phyloP scores from a whole-genome alignment of 495 filamentous ascomycete genomes.

The Xylaria flabelliformis region DNA sequence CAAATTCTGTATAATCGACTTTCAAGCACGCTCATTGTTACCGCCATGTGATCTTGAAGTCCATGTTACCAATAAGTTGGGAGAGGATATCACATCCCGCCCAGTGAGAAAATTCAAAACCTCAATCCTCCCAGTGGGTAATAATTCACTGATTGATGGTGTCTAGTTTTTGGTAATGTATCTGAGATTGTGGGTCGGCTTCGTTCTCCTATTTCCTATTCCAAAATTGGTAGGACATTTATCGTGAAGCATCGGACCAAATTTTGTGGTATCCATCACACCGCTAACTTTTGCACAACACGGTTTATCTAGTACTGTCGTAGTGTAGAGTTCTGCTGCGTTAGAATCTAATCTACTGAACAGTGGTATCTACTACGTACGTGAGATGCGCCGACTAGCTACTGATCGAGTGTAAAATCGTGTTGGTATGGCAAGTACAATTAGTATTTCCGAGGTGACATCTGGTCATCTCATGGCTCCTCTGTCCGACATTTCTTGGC shows the following conservation, averaged over 20 bases:
- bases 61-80: background rate
- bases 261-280: background rate
- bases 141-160: background rate
- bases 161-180: background rate
- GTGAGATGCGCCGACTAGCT: no score
- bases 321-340: background rate
- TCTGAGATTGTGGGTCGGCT: background rate
- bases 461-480: background rate
- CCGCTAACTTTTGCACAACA: background rate
- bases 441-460: background rate
- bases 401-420: background rate
- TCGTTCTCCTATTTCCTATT: background rate
- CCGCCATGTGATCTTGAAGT: background rate
- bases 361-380: background rate
- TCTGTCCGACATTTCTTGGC: background rate
- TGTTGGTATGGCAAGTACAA: background rate
- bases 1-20: background rate
- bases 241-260: no score
- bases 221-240: background rate
- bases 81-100: background rate
- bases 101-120: no score
- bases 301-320: background rate
- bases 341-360: background rate
- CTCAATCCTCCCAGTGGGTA: background rate
- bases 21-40: no score